Percentiles rank a stretch among this genome's conserved stretches.
Conservation (phyloP, 1,284 basidiomycete species). For the Coniferiporia sulphurascens region DNA sequence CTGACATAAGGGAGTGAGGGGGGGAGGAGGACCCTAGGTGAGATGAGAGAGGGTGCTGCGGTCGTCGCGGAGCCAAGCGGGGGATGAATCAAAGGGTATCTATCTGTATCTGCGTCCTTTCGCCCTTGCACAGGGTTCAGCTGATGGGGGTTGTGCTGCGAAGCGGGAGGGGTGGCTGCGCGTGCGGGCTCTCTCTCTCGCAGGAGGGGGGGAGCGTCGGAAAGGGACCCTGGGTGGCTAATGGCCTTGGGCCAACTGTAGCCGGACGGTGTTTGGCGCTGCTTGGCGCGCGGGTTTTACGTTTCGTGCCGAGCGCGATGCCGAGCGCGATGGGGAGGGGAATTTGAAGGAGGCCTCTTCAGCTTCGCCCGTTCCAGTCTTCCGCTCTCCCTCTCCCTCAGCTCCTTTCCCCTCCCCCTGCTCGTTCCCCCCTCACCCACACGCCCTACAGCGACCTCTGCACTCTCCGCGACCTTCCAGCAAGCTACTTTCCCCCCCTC, state of each 20-base stretch:
- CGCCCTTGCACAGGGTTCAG: too few relatives aligned
- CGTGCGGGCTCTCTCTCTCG: too few relatives aligned
- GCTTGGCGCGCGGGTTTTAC: not conserved
- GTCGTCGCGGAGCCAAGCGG: too few relatives aligned
- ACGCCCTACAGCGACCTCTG: not conserved
- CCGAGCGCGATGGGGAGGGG: not conserved
- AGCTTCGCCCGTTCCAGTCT: not conserved
- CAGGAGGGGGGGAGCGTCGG: too few relatives aligned
- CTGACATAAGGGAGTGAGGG: too few relatives aligned
- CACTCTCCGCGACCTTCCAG: not conserved
- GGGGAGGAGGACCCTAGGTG: too few relatives aligned
- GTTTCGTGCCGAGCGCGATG: not conserved
- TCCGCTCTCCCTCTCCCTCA: not conserved
- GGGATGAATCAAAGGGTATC: too few relatives aligned
- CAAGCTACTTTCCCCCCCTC: not conserved
- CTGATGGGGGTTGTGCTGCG: too few relatives aligned
- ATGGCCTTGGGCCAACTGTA: not conserved
- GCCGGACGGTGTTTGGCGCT: not conserved
- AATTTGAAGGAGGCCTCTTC: not conserved
- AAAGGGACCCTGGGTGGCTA: too few relatives aligned
- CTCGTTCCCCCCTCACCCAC: not conserved
- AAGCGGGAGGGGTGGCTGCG: too few relatives aligned
- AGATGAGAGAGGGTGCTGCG: too few relatives aligned
- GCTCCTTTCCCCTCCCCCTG: not conserved
- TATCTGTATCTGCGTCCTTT: too few relatives aligned